Conservation (phyloP, 306 rosid species). For the Vachellia pachyceras region DNA sequence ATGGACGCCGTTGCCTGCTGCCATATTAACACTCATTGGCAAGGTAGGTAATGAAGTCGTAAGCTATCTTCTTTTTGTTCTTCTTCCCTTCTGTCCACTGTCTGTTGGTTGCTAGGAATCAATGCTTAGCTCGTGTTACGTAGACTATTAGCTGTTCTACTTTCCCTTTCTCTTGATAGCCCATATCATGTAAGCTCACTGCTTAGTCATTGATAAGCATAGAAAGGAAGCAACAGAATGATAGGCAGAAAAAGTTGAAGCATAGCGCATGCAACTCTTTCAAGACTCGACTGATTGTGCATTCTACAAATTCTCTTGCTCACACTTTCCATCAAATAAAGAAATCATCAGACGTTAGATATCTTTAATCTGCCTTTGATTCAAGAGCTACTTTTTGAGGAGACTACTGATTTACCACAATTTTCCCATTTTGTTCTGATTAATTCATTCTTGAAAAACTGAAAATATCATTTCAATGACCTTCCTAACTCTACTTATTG, state of each 20-base stretch:
- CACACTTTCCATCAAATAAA: neutral
- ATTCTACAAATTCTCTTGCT: neutral
- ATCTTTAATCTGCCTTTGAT: neutral
- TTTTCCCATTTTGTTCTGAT: conserved; percentile 14
- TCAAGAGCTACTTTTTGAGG: neutral
- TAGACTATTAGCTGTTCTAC: neutral
- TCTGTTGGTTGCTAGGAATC: neutral
- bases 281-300: neutral
- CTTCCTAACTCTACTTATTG: conserved; percentile 9
- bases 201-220: neutral
- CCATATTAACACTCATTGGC: conserved; percentile 48
- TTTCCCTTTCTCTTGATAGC: neutral
- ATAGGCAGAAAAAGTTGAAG: neutral
- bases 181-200: neutral
- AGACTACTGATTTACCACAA: neutral
- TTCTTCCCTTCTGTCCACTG: neutral
- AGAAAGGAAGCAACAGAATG: neutral
- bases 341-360: neutral
- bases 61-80: neutral
- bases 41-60: conserved; percentile 33
- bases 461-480: neutral
- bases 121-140: neutral
- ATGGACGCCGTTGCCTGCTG: conserved; percentile 50
- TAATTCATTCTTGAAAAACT: neutral
- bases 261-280: neutral